Percentiles rank a stretch among this genome's conserved stretches.
Conservation (phyloP, 176 grass and related monocot species). For the Triticum monococcum region DNA sequence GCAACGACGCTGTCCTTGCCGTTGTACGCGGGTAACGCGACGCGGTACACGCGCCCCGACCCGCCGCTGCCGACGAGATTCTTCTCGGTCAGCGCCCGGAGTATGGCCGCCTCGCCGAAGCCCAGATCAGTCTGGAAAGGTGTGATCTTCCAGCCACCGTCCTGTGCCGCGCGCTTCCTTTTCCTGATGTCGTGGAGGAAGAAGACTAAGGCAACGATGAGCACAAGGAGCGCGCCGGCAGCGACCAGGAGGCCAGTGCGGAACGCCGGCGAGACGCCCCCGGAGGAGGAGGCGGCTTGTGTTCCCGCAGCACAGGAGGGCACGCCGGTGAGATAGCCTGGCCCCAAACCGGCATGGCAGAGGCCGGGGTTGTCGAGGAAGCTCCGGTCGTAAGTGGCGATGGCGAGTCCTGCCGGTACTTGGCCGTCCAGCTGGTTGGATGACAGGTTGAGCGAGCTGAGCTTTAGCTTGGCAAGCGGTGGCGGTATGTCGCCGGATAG, state of each 20-base stretch:
- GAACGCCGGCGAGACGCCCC: constrained; percentile 39
- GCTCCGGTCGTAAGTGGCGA: constrained; percentile 41
- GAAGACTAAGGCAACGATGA: constrained; percentile 32
- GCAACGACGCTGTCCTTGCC: constrained; percentile 47
- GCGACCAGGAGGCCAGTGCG: constrained; percentile 52
- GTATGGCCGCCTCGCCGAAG: constrained; percentile 47
- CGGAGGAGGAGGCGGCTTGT: not conserved
- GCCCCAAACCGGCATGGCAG: constrained; percentile 29
- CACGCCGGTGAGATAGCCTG: constrained; percentile 39
- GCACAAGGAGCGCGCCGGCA: constrained; percentile 34
- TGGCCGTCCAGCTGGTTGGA: constrained; percentile 64
- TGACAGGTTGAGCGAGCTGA: constrained; percentile 64
- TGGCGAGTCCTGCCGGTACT: constrained; percentile 46
- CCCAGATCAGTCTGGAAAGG: constrained; percentile 57
- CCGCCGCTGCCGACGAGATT: constrained; percentile 68
- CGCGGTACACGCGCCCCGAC: constrained; percentile 62
- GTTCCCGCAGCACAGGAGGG: constrained; percentile 4
- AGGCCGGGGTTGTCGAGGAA: constrained; percentile 75
- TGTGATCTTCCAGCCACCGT: not conserved
- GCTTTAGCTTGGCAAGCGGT: constrained; percentile 26
- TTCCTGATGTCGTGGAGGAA: constrained; percentile 37
- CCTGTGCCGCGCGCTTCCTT: constrained; percentile 12
- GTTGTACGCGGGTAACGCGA: constrained; percentile 19
- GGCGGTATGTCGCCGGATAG: constrained; percentile 64
- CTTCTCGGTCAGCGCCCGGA: constrained; percentile 53